These are phyloP conservation scores for Penicillium crystallinum DNA, from an alignment of 495 filamentous ascomycete genomes.

Conservation along the genomic window DNA sequence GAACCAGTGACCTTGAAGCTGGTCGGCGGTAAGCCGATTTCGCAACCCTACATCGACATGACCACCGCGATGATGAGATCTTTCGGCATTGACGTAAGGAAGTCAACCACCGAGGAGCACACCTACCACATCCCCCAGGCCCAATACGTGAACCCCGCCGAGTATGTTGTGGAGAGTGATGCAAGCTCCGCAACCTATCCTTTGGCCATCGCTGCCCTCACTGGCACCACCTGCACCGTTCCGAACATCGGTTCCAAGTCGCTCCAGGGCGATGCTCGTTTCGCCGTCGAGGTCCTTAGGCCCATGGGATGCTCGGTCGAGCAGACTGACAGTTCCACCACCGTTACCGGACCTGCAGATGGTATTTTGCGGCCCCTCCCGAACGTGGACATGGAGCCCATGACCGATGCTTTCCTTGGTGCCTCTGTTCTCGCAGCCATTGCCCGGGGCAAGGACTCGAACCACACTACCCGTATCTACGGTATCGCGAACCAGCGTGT, in stretches of 20 bases:
- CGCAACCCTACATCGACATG: slow-evolving; percentile 97
- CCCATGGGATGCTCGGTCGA: slow-evolving; percentile 93
- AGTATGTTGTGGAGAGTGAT: slow-evolving; percentile 94
- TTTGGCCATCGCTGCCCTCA: slow-evolving; percentile 89
- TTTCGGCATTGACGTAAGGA: slow-evolving; percentile 79
- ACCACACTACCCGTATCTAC: slow-evolving; percentile 70
- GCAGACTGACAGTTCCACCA: slow-evolving; percentile 81
- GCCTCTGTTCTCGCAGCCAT: slow-evolving; percentile 91
- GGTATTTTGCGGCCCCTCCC: slow-evolving; percentile 66
- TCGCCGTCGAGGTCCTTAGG: slow-evolving; percentile 82
- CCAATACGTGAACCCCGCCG: slow-evolving; percentile 74
- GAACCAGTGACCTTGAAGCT: slow-evolving; percentile 84
- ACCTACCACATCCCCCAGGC: slow-evolving; percentile 93
- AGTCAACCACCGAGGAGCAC: slow-evolving; percentile 68
- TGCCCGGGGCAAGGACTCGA: slow-evolving; percentile 54
- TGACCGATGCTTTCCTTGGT: slow-evolving; percentile 98
- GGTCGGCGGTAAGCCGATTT: slow-evolving; percentile 92
- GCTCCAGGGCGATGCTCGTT: slow-evolving; percentile 91
- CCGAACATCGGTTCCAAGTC: slow-evolving; percentile 92
- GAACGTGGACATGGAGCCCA: slow-evolving; percentile 95
- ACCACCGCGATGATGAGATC: slow-evolving; percentile 95
- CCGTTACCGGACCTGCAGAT: slow-evolving; percentile 78
- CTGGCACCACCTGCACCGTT: slow-evolving; percentile 88
- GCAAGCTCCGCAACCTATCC: slow-evolving; percentile 97
- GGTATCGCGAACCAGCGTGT: slow-evolving; percentile 99